Percentiles rank a stretch among this genome's conserved stretches.
Conservation (phyloP, 495 filamentous ascomycete genomes). For the Lepraria neglecta region DNA sequence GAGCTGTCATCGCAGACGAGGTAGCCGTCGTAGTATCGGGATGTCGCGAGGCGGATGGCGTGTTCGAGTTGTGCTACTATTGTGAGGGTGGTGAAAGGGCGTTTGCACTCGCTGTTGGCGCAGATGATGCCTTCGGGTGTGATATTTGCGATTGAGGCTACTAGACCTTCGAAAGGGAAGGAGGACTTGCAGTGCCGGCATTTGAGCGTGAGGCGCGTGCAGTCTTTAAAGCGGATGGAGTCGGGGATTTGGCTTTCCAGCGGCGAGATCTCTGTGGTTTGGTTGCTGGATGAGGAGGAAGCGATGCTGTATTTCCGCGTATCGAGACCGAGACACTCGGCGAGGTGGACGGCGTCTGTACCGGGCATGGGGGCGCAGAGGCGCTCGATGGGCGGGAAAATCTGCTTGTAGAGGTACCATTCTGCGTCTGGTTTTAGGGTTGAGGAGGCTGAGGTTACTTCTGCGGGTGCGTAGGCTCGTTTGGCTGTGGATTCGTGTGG, state of each 20-base stretch:
- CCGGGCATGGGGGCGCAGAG: conserved; percentile 92
- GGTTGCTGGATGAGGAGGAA: conserved; percentile 43
- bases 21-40: conserved; percentile 87
- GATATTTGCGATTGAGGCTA: conserved; percentile 49
- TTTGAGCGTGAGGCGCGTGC: conserved; percentile 64
- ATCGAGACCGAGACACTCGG: conserved; percentile 90
- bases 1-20: conserved; percentile 81
- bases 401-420: conserved; percentile 97
- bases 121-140: conserved; percentile 71
- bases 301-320: conserved; percentile 75
- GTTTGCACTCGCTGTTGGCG: conserved; percentile 52
- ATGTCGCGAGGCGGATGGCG: conserved; percentile 67
- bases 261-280: conserved; percentile 63
- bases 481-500: conserved; percentile 63
- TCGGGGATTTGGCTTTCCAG: conserved; percentile 93
- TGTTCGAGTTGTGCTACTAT: conserved; percentile 81
- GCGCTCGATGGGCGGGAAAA: conserved; percentile 96
- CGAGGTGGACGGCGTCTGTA: conserved; percentile 79
- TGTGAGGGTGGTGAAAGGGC: conserved; percentile 60
- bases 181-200: conserved; percentile 72
- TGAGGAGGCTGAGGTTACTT: conserved; percentile 69
- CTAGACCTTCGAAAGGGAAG: conserved; percentile 69
- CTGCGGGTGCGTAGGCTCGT: conserved; percentile 78
- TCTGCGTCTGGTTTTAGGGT: conserved; percentile 80
- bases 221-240: conserved; percentile 69